A percentile compares a stretch with the other conserved stretches of the same genome.
Evolutionary conservation across 306 rosid species (phyloP).

Genomic region (Quercus variabilis): DNA sequence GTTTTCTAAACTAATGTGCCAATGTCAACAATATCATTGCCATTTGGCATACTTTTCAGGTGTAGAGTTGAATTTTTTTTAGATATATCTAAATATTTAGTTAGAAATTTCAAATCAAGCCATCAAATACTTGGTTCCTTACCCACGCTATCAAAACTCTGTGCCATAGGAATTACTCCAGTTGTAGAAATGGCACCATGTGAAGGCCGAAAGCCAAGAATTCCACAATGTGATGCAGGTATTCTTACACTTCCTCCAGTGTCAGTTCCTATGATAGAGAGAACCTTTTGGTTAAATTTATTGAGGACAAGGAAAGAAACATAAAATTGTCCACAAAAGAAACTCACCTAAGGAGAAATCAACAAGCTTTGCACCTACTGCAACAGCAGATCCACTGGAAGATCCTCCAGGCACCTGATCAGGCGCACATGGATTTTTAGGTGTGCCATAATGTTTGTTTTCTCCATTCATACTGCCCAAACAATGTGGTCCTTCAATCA

Average conservation of each 20-base stretch:
- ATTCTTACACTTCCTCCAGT: slow-evolving; percentile 95
- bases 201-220: slow-evolving; percentile 90
- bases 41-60: neutral
- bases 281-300: slow-evolving; percentile 1
- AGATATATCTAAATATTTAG: neutral
- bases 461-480: slow-evolving; percentile 50
- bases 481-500: neutral
- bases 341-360: slow-evolving; percentile 79
- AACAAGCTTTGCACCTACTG: slow-evolving; percentile 77
- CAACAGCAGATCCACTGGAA: slow-evolving; percentile 64
- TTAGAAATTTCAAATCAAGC: slow-evolving; percentile 1
- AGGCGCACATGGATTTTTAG: slow-evolving; percentile 39
- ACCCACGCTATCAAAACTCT: slow-evolving; percentile 91
- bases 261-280: slow-evolving; percentile 65
- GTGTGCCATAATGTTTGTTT: slow-evolving; percentile 55
- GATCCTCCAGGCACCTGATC: slow-evolving; percentile 64
- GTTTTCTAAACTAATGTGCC: neutral
- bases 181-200: slow-evolving; percentile 57
- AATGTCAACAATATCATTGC: neutral
- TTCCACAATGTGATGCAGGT: slow-evolving; percentile 90
- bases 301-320: neutral
- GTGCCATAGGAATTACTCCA: slow-evolving; percentile 86
- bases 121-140: slow-evolving; percentile 19
- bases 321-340: slow-evolving; percentile 15
- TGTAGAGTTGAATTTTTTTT: neutral